Base-by-base conservation (phyloP, 1,284 basidiomycete genomes). In the Testicularia cyperi region DNA sequence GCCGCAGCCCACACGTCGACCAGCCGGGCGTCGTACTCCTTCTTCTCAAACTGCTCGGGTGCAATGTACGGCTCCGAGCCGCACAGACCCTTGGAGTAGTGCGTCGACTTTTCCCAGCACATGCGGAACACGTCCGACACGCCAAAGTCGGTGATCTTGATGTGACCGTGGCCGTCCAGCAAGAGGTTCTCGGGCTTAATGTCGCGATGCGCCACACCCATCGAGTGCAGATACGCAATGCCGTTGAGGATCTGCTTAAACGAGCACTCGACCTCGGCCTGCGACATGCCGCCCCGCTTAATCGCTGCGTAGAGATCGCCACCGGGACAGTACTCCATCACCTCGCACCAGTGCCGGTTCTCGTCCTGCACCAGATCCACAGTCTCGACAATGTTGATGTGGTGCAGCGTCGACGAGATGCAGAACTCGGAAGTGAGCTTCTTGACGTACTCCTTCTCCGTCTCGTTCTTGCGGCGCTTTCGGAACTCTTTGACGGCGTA, bases 401-500 rank as follows among this genome's bases (percentile, higher is more conserved):
- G 94, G 77, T 97, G 92, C 31, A 98, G 80, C 1, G 95, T 97
- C 24, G 92, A 97, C 24, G 91, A 94, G 62, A 98, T 98, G 79
- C 94, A 98, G 78, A 98, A 98, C 78, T 98, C 94, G 18, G 94
- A 92, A 2, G 94, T 98, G 70, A 98, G 87, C 79, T 98, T 98
- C 84, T 98, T 98, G 80, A 98, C 87, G 75, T 98, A 98, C 80
- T 98, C 95, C 79, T 96, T 96, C 79, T 98, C 92, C 2, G 92
- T 87, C 80, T 98, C 94, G 78, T 95, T 96, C 83, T 94, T 95
- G 73, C 92, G 84, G 64, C 94, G 85, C 78, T 96, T 96, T 48
- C 94, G 87, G 83, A 98, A 97, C 80, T 98, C 94, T 86, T 98
- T 98, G 77, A 98, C 89, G 28, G 94, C 94, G 72, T 97, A 98